A percentile compares a stretch with the other conserved stretches of the same genome.
Conservation (phyloP, 352 stramenopile genomes). For the Globisporangium ultimum region DNA sequence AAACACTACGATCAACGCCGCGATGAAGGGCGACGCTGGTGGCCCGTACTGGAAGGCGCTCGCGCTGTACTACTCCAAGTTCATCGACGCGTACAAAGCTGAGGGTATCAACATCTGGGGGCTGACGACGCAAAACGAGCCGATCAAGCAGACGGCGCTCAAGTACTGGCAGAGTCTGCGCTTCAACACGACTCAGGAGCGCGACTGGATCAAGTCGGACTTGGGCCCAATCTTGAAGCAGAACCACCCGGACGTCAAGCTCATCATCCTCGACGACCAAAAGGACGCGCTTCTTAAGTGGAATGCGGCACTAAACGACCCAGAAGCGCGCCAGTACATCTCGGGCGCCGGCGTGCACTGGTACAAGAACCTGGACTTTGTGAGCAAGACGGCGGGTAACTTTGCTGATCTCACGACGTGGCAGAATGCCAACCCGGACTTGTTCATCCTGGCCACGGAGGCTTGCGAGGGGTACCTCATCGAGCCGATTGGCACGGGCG, state of each 20-base stretch:
- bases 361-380: conserved; percentile 72
- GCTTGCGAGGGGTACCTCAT: conserved; percentile 69
- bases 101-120: conserved; percentile 76
- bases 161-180: conserved; percentile 59
- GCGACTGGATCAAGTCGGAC: conserved; percentile 75
- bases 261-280: conserved; percentile 85
- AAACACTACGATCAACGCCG: conserved; percentile 55
- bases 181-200: conserved; percentile 33
- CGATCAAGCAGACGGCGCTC: conserved; percentile 33
- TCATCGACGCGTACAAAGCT: conserved; percentile 76
- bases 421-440: conserved; percentile 50
- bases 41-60: conserved; percentile 68
- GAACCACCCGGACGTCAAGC: conserved; percentile 75
- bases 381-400: conserved; percentile 35
- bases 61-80: conserved; percentile 88
- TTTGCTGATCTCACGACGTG: conserved; percentile 49
- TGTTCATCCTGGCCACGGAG: conserved; percentile 85
- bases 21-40: conserved; percentile 47
- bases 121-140: conserved; percentile 86
- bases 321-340: conserved; percentile 65
- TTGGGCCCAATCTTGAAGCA: conserved; percentile 60
- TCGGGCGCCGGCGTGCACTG: conserved; percentile 86
- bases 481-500: conserved; percentile 40
- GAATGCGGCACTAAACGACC: conserved; percentile 39
- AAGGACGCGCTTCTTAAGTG: conserved; percentile 56